Evolutionary conservation across 2,329 filamentous ascomycete species (phyloP), one percentile per base, ranked within the genome.

Genomic region (Herpotrichia juniperi): DNA sequence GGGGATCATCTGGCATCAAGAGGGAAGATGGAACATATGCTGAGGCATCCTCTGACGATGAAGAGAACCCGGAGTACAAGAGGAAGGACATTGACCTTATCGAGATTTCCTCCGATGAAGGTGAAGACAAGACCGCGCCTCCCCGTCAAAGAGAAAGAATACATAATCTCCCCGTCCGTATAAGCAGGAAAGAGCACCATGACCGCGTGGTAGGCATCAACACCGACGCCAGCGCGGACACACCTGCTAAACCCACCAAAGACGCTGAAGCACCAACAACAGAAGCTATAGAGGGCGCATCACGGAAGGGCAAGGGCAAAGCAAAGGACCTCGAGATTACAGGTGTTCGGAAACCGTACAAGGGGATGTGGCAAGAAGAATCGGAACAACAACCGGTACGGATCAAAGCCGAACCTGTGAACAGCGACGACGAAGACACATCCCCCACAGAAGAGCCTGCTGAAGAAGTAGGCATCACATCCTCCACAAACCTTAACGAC

Each of bases 31-130:
- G 74, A 9, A 76, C 72, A 16, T 73, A 78, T 48, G 72, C 77
- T 6, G n/a, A n/a, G n/a, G n/a, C n/a, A 7, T 78, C 78, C 10
- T 79, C 78, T 28, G 78, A 80, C 30, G 74, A 78, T 48, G 82
- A 81, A 25, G 74, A 78, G 35, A 69, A 74, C 21, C 56, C 59
- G 11, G 57, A 63, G 14, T 60, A 71, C n/a, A 74, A 76, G 34
- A 75, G 80, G 46, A 73, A 80, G 47, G 79, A 83, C 55, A 83
- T 87, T 49, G 84, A 87, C 57, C 69, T 78, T n/a, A 83, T 84
- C 37, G 81, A 85, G 55, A 79, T 86, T 11, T 78, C 82, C 11
- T 83, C 80, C 43, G 79, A 84, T 50, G 81, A 83, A 25, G 77
- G 80, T 40, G 71, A 75, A 16, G 21, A 40, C 6, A n/a, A 10